phyloP scores from a whole-genome alignment of 352 stramenopile genomes.

The Phytophthora europaea region DNA sequence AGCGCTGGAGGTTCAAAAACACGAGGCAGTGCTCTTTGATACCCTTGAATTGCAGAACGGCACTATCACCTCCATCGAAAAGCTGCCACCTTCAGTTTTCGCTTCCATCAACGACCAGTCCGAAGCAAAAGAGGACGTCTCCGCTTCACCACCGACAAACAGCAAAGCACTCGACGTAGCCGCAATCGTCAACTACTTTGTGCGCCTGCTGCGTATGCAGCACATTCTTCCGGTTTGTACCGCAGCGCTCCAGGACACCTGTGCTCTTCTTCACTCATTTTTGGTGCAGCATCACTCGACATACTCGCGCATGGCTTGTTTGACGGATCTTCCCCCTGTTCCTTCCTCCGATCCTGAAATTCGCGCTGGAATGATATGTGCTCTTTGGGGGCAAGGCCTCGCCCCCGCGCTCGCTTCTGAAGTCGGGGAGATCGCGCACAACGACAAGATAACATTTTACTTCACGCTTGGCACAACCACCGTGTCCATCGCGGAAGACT shows the following conservation, averaged over 20 bases:
- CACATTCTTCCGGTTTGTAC: constrained; percentile 50
- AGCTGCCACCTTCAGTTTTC: constrained; percentile 55
- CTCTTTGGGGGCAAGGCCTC: constrained; percentile 67
- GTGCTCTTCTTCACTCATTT: constrained; percentile 61
- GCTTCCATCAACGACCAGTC: constrained; percentile 42
- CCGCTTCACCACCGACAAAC: constrained; percentile 1
- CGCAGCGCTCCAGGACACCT: constrained; percentile 44
- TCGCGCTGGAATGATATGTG: constrained; percentile 62
- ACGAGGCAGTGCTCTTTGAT: constrained; percentile 65
- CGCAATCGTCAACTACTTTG: constrained; percentile 71
- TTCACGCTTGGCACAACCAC: constrained; percentile 73
- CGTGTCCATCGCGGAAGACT: constrained; percentile 37
- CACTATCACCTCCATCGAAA: constrained; percentile 49
- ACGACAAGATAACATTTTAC: constrained; percentile 49
- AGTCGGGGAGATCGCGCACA: not conserved
- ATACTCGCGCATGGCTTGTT: constrained; percentile 66
- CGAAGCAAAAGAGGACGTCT: constrained; percentile 13
- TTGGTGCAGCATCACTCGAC: constrained; percentile 65
- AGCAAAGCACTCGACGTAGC: constrained; percentile 20
- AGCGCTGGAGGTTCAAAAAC: constrained; percentile 49
- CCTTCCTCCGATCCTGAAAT: constrained; percentile 67
- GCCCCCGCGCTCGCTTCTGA: constrained; percentile 49
- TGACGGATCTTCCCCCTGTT: constrained; percentile 53
- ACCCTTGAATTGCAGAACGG: constrained; percentile 70
- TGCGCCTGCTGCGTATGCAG: constrained; percentile 59